Conservation (phyloP, 306 rosid species). For the Urtica urens region DNA sequence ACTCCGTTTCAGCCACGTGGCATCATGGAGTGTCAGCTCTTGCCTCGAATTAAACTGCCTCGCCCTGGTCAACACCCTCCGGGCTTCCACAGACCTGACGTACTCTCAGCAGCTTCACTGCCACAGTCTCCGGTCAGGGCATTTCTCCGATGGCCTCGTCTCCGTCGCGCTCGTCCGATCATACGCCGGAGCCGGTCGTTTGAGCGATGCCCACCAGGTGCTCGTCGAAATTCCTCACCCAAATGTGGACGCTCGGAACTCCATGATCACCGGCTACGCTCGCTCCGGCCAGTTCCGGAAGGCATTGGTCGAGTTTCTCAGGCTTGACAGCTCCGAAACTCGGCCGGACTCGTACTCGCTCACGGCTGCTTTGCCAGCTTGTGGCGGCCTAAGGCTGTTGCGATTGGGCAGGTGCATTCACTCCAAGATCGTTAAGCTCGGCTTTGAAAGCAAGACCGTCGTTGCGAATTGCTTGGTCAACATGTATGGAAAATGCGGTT, state of each 20-base stretch:
- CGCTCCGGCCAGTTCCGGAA: constrained; percentile 22
- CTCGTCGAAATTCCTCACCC: constrained; percentile 45
- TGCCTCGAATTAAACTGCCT: constrained; percentile 32
- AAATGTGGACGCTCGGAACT: constrained; percentile 51
- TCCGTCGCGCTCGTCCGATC: constrained; percentile 34
- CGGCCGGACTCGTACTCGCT: constrained; percentile 41
- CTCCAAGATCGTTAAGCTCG: constrained; percentile 36
- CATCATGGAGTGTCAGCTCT: no score
- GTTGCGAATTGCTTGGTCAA: constrained; percentile 60
- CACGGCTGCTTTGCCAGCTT: constrained; percentile 44
- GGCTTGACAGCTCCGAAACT: constrained; percentile 31
- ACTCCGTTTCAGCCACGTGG: no score
- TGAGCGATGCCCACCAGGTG: constrained; percentile 29
- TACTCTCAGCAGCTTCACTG: constrained; percentile 40
- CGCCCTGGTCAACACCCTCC: constrained; percentile 37
- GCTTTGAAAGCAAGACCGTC: constrained; percentile 24
- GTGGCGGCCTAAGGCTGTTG: constrained; percentile 33
- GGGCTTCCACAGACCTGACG: constrained; percentile 24
- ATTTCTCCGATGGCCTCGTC: constrained; percentile 26
- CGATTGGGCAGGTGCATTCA: constrained; percentile 45
- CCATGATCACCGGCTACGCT: constrained; percentile 41
- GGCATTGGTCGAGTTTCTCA: constrained; percentile 32
- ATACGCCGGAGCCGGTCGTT: constrained; percentile 21
- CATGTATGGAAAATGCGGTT: constrained; percentile 72
- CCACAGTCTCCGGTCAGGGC: constrained; percentile 44